These are phyloP conservation scores for Epichloe festucae DNA, from an alignment of 2,329 filamentous ascomycete genomes.

Conservation along the genomic window DNA sequence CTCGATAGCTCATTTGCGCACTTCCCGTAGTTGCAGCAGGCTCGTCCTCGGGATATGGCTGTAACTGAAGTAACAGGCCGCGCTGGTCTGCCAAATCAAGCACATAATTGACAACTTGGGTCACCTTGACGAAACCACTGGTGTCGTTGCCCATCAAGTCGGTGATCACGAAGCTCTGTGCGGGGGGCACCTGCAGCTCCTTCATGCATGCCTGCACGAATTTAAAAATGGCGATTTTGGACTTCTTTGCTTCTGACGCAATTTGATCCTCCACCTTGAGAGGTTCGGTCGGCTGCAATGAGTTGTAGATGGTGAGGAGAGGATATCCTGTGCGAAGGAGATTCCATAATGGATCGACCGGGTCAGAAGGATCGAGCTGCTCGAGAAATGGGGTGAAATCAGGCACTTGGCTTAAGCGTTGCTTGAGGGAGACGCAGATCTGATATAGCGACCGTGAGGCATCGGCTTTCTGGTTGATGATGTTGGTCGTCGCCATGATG, in stretches of 20 bases:
- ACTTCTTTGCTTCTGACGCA: conserved; percentile 56
- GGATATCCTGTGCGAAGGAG: conserved; percentile 75
- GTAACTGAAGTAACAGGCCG: conserved; percentile 54
- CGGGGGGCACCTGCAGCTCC: conserved; percentile 64
- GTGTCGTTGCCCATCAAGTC: conserved; percentile 92
- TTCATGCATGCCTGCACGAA: conserved; percentile 83
- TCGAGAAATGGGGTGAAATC: conserved; percentile 65
- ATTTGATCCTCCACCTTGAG: conserved; percentile 53
- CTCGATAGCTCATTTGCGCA: conserved; percentile 59
- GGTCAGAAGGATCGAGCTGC: conserved; percentile 57
- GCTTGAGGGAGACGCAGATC: conserved; percentile 77
- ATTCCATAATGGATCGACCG: conserved; percentile 84
- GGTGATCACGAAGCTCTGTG: conserved; percentile 81
- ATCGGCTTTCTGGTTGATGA: conserved; percentile 94
- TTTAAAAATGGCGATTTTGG: conserved; percentile 81
- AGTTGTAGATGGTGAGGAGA: conserved; percentile 80
- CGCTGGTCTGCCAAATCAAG: conserved; percentile 73
- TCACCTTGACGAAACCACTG: conserved; percentile 94
- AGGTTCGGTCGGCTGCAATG: conserved; percentile 55
- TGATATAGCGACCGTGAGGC: conserved; percentile 88
- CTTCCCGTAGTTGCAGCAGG: conserved; percentile 34
- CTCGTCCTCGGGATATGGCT: conserved; percentile 44
- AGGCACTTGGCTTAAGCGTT: conserved; percentile 70
- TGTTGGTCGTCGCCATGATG: conserved; percentile 72
- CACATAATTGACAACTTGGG: conserved; percentile 82